Percentiles rank a stretch among this genome's conserved stretches.
Conservation (phyloP, 2,329 filamentous ascomycete species). For the Verticillium nonalfalfae region DNA sequence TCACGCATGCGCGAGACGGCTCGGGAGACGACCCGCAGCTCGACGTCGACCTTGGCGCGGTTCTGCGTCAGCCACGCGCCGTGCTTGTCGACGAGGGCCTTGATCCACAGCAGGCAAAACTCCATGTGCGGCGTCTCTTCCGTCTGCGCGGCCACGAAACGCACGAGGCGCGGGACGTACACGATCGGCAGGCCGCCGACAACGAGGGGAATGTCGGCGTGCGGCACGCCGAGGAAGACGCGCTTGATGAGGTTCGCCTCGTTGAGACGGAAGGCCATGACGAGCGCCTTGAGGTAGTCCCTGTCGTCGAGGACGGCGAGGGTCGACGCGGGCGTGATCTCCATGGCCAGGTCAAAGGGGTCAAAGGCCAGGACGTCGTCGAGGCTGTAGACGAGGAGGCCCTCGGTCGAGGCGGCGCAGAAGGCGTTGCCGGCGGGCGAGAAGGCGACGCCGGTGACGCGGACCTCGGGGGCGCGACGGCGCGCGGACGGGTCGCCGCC, state of each 20-base stretch:
- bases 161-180: slow-evolving; percentile 78
- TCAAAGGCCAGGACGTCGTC: slow-evolving; percentile 84
- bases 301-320: slow-evolving; percentile 63
- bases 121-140: slow-evolving; percentile 91
- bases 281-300: slow-evolving; percentile 84
- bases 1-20: slow-evolving; percentile 75
- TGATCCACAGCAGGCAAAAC: slow-evolving; percentile 91
- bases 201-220: slow-evolving; percentile 67
- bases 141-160: slow-evolving; percentile 81
- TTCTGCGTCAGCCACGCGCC: slow-evolving; percentile 81
- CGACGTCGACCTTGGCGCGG: slow-evolving; percentile 71
- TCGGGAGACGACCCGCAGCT: slow-evolving; percentile 75
- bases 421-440: slow-evolving; percentile 85
- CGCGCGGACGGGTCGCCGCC: slow-evolving; percentile 76
- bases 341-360: slow-evolving; percentile 91
- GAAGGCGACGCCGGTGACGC: slow-evolving; percentile 79
- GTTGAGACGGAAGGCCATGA: slow-evolving; percentile 97
- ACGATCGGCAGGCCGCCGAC: slow-evolving; percentile 75
- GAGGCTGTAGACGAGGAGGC: slow-evolving; percentile 86
- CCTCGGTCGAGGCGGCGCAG: slow-evolving; percentile 92
- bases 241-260: slow-evolving; percentile 73
- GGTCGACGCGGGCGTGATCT: slow-evolving; percentile 83
- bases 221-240: slow-evolving; percentile 79
- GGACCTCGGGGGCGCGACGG: slow-evolving; percentile 71
- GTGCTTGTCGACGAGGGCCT: slow-evolving; percentile 73